Conservation (phyloP, 2,329 filamentous ascomycete species). For the Phialophora chinensis region DNA sequence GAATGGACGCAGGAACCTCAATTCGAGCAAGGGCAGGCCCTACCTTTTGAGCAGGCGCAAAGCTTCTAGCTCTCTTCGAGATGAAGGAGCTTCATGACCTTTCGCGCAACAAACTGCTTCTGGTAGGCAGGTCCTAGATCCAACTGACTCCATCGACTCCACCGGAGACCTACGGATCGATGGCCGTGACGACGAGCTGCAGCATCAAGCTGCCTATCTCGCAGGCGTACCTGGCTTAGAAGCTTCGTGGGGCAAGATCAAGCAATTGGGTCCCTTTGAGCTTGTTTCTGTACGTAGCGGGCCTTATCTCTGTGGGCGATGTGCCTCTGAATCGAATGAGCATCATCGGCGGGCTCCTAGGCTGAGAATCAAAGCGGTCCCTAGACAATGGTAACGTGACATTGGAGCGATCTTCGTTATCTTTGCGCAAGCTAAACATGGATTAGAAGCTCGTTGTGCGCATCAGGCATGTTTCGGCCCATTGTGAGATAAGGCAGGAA, state of each 20-base stretch:
- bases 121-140: neutral
- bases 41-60: conserved; percentile 20
- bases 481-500: neutral
- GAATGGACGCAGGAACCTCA: neutral
- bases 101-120: neutral
- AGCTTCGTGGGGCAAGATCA: neutral
- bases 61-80: conserved; percentile 8
- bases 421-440: neutral
- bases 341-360: neutral
- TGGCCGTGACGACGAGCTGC: neutral
- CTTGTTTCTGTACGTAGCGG: neutral
- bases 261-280: conserved; percentile 4
- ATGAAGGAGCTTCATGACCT: neutral
- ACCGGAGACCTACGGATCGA: neutral
- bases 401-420: neutral
- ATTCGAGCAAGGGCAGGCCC: conserved; percentile 8
- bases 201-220: neutral
- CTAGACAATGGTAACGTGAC: neutral
- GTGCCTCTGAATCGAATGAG: neutral
- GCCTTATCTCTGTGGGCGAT: conserved; percentile 5
- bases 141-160: neutral
- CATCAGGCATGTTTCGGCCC: neutral
- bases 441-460: neutral
- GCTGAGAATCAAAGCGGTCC: neutral
- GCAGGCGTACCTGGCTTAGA: conserved; percentile 15